These are phyloP conservation scores for Zygnema circumcarinatum DNA, from an alignment of 139 green algal genomes.

Conservation along the genomic window DNA sequence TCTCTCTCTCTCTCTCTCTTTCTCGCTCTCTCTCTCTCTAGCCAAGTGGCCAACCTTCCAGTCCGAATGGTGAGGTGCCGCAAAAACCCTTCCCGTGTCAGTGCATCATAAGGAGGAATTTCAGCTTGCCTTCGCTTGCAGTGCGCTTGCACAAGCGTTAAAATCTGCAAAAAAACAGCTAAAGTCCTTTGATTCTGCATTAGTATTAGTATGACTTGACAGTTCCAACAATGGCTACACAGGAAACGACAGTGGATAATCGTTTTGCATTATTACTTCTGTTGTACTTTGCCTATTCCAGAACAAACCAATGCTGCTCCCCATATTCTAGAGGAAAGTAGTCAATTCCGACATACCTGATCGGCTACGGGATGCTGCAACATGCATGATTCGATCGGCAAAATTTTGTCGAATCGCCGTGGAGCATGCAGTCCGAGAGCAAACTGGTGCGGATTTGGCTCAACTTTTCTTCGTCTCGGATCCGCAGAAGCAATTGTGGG, in stretches of 20 bases:
- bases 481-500: neutral
- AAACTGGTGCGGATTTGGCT: slow-evolving; percentile 26
- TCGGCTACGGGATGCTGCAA: slow-evolving; percentile 56
- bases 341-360: too few relatives aligned
- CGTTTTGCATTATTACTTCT: too few relatives aligned
- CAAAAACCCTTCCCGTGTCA: slow-evolving; percentile 59
- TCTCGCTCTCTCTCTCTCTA: too few relatives aligned
- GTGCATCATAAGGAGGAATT: slow-evolving; percentile 55
- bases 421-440: slow-evolving; percentile 60
- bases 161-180: slow-evolving; percentile 35
- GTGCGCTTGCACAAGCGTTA: slow-evolving; percentile 11
- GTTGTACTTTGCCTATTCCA: too few relatives aligned
- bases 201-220: too few relatives aligned
- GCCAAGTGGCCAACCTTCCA: slow-evolving; percentile 45
- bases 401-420: slow-evolving; percentile 50
- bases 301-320: too few relatives aligned
- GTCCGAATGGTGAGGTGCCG: slow-evolving; percentile 64
- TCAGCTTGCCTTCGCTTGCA: neutral
- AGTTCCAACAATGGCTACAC: too few relatives aligned
- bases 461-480: neutral
- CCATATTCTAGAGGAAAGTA: too few relatives aligned
- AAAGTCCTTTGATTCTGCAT: too few relatives aligned
- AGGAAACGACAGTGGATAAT: too few relatives aligned
- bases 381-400: slow-evolving; percentile 37
- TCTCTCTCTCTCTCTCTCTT: too few relatives aligned